A percentile compares a stretch with the other conserved stretches of the same genome.
Evolutionary conservation across 129 eudicot species (phyloP).

Genomic region (Helianthus tuberosus): DNA sequence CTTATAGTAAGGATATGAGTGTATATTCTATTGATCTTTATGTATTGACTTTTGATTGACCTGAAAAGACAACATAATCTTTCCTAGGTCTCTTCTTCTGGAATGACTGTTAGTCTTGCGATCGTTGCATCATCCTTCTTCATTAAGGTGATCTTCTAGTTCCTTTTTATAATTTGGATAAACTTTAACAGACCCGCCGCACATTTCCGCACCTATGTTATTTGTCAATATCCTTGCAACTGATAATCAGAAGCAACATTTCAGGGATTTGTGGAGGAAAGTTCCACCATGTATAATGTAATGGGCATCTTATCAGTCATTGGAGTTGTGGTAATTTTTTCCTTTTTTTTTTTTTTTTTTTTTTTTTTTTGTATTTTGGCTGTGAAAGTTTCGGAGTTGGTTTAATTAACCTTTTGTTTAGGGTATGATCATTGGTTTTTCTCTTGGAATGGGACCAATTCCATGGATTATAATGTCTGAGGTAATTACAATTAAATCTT

Average conservation of each 20-base stretch:
- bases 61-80: background rate
- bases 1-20: conserved; percentile 63
- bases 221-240: background rate
- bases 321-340: conserved; percentile 84
- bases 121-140: conserved; percentile 74
- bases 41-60: background rate
- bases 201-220: background rate
- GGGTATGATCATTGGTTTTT: conserved; percentile 79
- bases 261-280: conserved; percentile 59
- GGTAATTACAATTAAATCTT: conserved; percentile 36
- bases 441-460: conserved; percentile 96
- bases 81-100: conserved; percentile 72
- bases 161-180: background rate
- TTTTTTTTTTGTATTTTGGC: background rate
- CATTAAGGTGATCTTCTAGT: conserved; percentile 56
- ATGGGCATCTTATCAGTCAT: conserved; percentile 67
- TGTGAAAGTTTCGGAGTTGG: conserved; percentile 12
- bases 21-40: background rate
- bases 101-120: conserved; percentile 78
- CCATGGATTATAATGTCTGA: conserved; percentile 98
- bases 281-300: conserved; percentile 49
- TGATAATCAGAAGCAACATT: conserved; percentile 14
- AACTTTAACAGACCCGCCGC: background rate
- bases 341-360: background rate
- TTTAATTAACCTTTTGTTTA: conserved; percentile 27